These are phyloP conservation scores for Conoideocrella luteorostrata DNA, from an alignment of 2,329 filamentous ascomycete genomes.

Conservation along the genomic window DNA sequence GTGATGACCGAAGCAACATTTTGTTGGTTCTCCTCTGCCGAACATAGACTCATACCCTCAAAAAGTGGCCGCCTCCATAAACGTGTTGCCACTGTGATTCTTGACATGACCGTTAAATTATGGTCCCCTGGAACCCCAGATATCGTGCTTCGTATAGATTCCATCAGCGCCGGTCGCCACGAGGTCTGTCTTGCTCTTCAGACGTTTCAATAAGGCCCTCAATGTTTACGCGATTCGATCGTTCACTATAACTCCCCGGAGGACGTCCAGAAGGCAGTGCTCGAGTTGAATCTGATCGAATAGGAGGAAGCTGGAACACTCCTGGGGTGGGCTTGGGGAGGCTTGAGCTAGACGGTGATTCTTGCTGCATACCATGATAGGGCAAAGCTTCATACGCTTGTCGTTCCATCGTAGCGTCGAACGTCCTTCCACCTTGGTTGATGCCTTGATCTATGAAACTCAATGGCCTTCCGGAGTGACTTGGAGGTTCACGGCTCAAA, in stretches of 20 bases:
- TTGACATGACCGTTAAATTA: no score
- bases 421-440: neutral
- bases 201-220: slow-evolving; percentile 55
- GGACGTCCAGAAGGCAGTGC: slow-evolving; percentile 12
- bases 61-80: no score
- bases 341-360: neutral
- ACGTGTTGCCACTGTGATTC: no score
- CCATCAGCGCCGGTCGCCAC: slow-evolving; percentile 2
- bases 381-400: neutral
- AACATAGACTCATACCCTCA: no score
- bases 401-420: neutral
- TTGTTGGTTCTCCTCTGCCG: no score
- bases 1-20: no score
- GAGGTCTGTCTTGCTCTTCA: slow-evolving; percentile 28
- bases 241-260: slow-evolving; percentile 40
- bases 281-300: slow-evolving; percentile 33
- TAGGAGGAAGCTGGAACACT: slow-evolving; percentile 45
- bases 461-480: neutral
- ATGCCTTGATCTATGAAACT: neutral
- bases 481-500: neutral
- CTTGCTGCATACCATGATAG: neutral
- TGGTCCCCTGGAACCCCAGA: no score
- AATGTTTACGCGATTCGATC: slow-evolving; percentile 51
- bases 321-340: slow-evolving; percentile 14
- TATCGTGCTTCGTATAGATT: no score